A percentile compares a stretch with the other conserved stretches of the same genome.
Evolutionary conservation across 2,329 filamentous ascomycete species (phyloP).

Genomic region (Aspergillus jensenii): DNA sequence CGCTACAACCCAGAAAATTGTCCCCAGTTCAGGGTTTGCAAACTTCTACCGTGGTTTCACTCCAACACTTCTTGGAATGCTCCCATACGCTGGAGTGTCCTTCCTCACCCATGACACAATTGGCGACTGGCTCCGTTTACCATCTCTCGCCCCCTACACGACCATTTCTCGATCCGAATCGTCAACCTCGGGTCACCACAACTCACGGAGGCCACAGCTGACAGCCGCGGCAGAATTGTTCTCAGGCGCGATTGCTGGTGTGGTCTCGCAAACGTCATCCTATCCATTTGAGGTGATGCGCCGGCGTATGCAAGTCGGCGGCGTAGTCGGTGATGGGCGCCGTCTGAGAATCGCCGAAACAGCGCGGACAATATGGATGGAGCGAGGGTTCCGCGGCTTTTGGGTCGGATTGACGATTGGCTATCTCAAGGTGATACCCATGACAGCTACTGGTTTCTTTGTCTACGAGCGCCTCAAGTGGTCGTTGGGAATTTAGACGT

Average conservation of each 20-base stretch:
- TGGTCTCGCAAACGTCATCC: conserved; percentile 86
- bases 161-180: conserved; percentile 63
- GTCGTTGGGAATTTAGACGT: conserved; percentile 61
- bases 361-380: conserved; percentile 68
- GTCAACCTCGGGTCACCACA: conserved; percentile 32
- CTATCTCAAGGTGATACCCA: conserved; percentile 89
- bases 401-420: conserved; percentile 93
- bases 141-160: conserved; percentile 68
- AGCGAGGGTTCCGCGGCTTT: conserved; percentile 78
- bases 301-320: conserved; percentile 92
- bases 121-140: conserved; percentile 76
- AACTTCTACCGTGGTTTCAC: conserved; percentile 97
- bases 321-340: conserved; percentile 87
- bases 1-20: conserved; percentile 49
- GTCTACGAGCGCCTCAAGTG: conserved; percentile 66
- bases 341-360: conserved; percentile 78
- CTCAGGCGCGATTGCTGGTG: conserved; percentile 80
- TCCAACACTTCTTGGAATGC: conserved; percentile 88
- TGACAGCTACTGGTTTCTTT: conserved; percentile 73
- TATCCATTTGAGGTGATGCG: conserved; percentile 94
- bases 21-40: conserved; percentile 66
- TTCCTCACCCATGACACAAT: conserved; percentile 93
- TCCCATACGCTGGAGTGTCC: conserved; percentile 92
- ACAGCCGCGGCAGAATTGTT: conserved; percentile 83
- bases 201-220: conserved; percentile 65